These are phyloP conservation scores for Pseudohalonectria lignicola DNA, from an alignment of 2,329 filamentous ascomycete species.

Conservation along the genomic window DNA sequence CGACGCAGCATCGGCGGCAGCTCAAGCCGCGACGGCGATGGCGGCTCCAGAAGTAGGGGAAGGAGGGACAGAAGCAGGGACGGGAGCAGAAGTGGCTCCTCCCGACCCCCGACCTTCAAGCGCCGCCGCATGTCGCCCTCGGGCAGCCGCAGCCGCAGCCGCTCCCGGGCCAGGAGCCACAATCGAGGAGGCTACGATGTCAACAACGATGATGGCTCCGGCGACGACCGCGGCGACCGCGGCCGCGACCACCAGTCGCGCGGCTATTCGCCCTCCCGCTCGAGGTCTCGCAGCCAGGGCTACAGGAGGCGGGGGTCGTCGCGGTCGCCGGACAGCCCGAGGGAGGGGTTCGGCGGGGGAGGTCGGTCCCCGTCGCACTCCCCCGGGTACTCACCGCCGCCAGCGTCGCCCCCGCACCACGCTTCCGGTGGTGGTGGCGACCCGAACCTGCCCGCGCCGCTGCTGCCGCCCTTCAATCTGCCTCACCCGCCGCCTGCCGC, in stretches of 20 bases:
- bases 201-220: slow-evolving; percentile 11
- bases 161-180: slow-evolving; percentile 10
- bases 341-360: too few relatives aligned
- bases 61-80: slow-evolving; percentile 10
- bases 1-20: not conserved
- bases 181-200: slow-evolving; percentile 10
- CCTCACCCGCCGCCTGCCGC: not conserved
- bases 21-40: not conserved
- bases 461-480: not conserved
- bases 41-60: not conserved
- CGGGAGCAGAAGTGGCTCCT: slow-evolving; percentile 23
- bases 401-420: too few relatives aligned
- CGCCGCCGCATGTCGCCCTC: slow-evolving; percentile 26
- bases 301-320: too few relatives aligned
- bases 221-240: too few relatives aligned
- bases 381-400: slow-evolving; percentile 9
- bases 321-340: too few relatives aligned
- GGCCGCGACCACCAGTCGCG: too few relatives aligned
- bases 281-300: slow-evolving; percentile 11
- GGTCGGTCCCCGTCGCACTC: too few relatives aligned
- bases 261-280: slow-evolving; percentile 11
- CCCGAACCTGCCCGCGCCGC: too few relatives aligned
- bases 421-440: too few relatives aligned
- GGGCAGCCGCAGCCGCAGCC: slow-evolving; percentile 12
- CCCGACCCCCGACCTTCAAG: slow-evolving; percentile 25